Conservation (phyloP, 2,329 filamentous ascomycete genomes). For the Ophiognomonia clavigignenti-juglandacearum region DNA sequence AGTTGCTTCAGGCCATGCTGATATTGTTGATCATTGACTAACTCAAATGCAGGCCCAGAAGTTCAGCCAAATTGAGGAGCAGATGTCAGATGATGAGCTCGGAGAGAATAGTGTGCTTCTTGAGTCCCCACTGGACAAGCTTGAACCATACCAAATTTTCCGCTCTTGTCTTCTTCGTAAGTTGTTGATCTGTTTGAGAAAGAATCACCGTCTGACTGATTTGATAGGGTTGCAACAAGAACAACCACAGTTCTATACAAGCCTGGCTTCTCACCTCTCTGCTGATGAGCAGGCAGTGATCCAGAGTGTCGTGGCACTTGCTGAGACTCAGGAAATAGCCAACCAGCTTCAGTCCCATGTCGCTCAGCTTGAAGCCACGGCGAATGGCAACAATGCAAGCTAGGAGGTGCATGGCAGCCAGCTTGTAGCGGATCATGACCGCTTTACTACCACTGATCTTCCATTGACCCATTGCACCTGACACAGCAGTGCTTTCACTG, state of each 20-base stretch:
- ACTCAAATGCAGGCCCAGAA: constrained; percentile 66
- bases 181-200: constrained; percentile 30
- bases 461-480: too few species aligned
- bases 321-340: constrained; percentile 44
- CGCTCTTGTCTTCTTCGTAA: constrained; percentile 75
- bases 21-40: constrained; percentile 13
- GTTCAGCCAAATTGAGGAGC: constrained; percentile 63
- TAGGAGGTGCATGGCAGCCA: constrained; percentile 1
- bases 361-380: too few species aligned
- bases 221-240: constrained; percentile 75
- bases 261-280: constrained; percentile 71
- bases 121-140: constrained; percentile 89
- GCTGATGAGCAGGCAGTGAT: constrained; percentile 78
- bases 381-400: constrained; percentile 17
- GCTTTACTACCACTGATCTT: too few species aligned
- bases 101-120: constrained; percentile 89
- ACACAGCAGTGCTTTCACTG: too few species aligned
- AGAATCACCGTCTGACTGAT: background rate
- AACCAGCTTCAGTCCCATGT: too few species aligned
- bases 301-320: constrained; percentile 71
- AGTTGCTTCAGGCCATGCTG: constrained; percentile 20
- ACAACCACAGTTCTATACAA: constrained; percentile 83
- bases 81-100: constrained; percentile 79
- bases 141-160: constrained; percentile 92
- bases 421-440: background rate